Conservation (phyloP, 2,329 filamentous ascomycete genomes). For the Bipolaris zeicola region DNA sequence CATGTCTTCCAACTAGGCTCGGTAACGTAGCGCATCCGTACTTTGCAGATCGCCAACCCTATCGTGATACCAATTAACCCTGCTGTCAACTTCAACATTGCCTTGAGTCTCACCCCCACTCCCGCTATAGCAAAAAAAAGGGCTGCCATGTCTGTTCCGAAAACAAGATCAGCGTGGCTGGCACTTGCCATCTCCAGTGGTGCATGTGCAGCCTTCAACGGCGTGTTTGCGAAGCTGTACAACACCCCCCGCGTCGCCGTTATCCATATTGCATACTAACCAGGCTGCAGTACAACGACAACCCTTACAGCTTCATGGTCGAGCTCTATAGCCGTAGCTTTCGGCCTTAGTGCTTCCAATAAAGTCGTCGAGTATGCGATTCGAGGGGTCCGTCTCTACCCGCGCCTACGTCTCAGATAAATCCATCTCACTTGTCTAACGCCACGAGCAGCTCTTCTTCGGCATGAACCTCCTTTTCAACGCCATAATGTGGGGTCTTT, state of each 20-base stretch:
- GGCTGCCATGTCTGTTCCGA: conserved; percentile 29
- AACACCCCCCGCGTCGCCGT: conserved; percentile 29
- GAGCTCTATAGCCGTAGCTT: conserved; percentile 53
- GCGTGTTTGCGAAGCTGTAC: conserved; percentile 82
- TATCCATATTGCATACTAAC: conserved; percentile 11
- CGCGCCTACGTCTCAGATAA: not conserved
- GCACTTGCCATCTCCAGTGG: conserved; percentile 74
- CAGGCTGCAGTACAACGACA: conserved; percentile 61
- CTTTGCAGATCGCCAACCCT: conserved; percentile 20
- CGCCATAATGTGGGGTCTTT: conserved; percentile 82
- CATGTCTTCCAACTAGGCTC: conserved; percentile 23
- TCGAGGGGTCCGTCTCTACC: conserved; percentile 54
- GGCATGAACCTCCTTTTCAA: conserved; percentile 76
- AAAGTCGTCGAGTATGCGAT: conserved; percentile 57
- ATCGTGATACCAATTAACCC: conserved; percentile 5
- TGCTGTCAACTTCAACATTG: not conserved
- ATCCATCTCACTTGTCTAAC: conserved; percentile 5
- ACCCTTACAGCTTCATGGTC: conserved; percentile 62
- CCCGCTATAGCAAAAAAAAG: not conserved
- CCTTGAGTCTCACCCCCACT: conserved; percentile 3
- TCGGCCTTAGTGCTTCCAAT: conserved; percentile 55
- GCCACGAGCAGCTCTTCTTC: conserved; percentile 68
- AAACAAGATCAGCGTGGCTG: conserved; percentile 55
- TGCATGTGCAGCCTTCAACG: conserved; percentile 79
- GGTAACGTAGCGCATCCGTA: conserved; percentile 19